Evolutionary conservation across 2,329 filamentous ascomycete genomes (phyloP), one percentile per base, ranked within the genome.

Genomic region (Pseudopithomyces maydicus): DNA sequence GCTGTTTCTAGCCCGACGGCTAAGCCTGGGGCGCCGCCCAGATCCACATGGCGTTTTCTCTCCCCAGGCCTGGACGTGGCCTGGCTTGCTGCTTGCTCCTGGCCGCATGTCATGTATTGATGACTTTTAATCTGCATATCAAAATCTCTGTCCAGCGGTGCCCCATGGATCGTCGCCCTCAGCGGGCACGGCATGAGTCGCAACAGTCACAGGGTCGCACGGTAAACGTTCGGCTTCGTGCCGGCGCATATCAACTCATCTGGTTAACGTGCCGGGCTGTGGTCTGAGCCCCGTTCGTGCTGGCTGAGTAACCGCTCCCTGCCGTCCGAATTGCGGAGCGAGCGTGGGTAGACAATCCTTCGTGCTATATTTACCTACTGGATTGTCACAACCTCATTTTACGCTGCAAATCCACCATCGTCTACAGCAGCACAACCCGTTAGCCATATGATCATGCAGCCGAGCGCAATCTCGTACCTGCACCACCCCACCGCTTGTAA

Each of bases 191-290:
- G 15, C 12, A 17, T 29, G 15, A 44, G 23, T 22, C 22, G 45
- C 45, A 38, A 17, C 45, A 11, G 23, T 15, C 38, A 20, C 32
- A 38, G 32, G 12, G 45, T 36, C 19, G 32, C 35, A 50, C 47
- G 22, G 47, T 36, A 39, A 50, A 50, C 35, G 35, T 50, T 50
- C 47, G 47, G 47, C 47, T 38, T 39, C 35, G 33, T 39, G 33
- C 47, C 47, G 47, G 35, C 35, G 22, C 33, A n/a, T 20, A 32
- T 41, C 47, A 50, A 29, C 47, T 19, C 36, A 50, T 50, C 35
- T 39, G 15, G 20, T 29, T 36, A 39, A 26, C 47, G 20, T 50
- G 33, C 47, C 32, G 5, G 8, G 26, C 26, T 48, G 32, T 49
- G 46, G 33, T 15, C 33, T 39, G 36, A 50, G 47, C 36, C 47